Conservation (phyloP, 2,329 filamentous ascomycete species). For the Ophiostoma pallidulum region DNA sequence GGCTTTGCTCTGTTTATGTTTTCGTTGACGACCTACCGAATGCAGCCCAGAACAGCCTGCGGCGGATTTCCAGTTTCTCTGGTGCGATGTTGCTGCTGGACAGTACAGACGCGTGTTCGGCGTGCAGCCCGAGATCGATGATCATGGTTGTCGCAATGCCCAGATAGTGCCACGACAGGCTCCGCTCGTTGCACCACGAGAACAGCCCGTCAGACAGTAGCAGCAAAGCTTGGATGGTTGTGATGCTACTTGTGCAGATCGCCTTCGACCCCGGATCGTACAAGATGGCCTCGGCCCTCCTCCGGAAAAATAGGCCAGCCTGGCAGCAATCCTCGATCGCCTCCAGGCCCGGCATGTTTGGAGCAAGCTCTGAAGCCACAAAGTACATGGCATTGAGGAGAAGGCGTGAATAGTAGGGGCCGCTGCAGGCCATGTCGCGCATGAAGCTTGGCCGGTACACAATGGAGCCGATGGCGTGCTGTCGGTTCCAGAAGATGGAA, state of each 20-base stretch:
- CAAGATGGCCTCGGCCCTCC: constrained; percentile 37
- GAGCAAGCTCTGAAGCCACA: constrained; percentile 32
- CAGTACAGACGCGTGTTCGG: constrained; percentile 18
- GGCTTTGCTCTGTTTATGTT: too few species aligned
- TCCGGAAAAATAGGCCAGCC: constrained; percentile 38
- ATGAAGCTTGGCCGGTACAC: constrained; percentile 45
- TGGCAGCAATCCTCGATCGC: constrained; percentile 36
- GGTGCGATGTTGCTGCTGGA: constrained; percentile 8
- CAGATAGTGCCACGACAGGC: constrained; percentile 39
- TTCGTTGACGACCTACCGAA: too few species aligned
- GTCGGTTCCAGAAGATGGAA: constrained; percentile 46
- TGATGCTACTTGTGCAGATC: constrained; percentile 40
- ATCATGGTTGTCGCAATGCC: constrained; percentile 20
- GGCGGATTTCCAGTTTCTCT: constrained; percentile 25
- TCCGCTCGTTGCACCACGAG: constrained; percentile 37
- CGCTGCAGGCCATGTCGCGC: constrained; percentile 42
- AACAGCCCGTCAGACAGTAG: constrained; percentile 43
- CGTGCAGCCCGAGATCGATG: constrained; percentile 16
- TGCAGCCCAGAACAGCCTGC: constrained; percentile 17
- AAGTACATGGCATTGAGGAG: constrained; percentile 22
- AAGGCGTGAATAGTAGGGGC: constrained; percentile 42
- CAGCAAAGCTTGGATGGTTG: constrained; percentile 44
- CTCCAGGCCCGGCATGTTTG: constrained; percentile 31
- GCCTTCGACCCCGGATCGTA: too few species aligned
- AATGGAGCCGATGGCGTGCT: constrained; percentile 38